Percentiles rank a stretch among this genome's conserved stretches.
Conservation (phyloP, 176 grass and related monocot species). For the Dactylis glomerata region DNA sequence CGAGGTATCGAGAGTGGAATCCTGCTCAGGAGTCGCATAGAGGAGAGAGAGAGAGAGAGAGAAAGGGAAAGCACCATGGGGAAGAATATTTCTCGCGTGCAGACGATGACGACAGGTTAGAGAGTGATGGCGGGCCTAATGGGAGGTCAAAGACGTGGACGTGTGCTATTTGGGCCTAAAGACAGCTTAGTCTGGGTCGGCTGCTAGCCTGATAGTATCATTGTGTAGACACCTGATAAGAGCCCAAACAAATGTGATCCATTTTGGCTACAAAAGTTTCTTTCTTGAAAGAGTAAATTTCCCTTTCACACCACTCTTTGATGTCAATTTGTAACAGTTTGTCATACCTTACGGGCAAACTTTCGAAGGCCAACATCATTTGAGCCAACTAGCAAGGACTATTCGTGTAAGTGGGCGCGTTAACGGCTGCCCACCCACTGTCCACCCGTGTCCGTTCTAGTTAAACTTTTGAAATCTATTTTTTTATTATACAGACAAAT, state of each 20-base stretch:
- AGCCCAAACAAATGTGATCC: neutral
- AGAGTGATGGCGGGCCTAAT: neutral
- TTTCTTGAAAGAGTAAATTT: neutral
- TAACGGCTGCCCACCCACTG: too few species aligned
- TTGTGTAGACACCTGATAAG: neutral
- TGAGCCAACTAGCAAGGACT: too few species aligned
- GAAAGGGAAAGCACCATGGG: neutral
- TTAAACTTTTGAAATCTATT: too few species aligned
- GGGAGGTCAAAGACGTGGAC: neutral
- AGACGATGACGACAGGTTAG: neutral
- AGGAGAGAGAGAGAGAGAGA: neutral
- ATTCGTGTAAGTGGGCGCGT: too few species aligned
- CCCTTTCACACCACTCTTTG: neutral
- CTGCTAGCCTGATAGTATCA: neutral
- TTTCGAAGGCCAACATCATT: neutral
- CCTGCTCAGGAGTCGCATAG: neutral
- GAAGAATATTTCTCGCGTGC: constrained; percentile 7
- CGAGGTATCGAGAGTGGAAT: constrained; percentile 1
- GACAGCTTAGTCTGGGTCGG: neutral
- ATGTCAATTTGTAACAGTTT: neutral
- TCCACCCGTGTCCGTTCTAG: too few species aligned
- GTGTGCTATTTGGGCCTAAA: neutral
- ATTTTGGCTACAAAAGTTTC: neutral
- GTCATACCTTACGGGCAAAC: neutral
- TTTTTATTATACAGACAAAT: too few species aligned